These are phyloP conservation scores for Prinsepia uniflora DNA, from an alignment of 306 rosid species.

Conservation along the genomic window DNA sequence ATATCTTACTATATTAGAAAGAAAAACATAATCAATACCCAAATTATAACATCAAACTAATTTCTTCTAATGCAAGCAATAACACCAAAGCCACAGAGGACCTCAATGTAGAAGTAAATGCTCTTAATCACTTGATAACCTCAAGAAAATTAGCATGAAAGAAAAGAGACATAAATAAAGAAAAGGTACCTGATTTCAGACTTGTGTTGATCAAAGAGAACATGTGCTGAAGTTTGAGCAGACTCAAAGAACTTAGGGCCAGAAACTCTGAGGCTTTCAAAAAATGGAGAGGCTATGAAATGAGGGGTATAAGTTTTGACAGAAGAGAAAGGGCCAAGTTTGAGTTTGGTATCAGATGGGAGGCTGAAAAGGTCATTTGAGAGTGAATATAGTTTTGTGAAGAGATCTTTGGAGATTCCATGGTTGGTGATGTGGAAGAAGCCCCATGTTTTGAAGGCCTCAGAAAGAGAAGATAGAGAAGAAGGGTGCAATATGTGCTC, in stretches of 20 bases:
- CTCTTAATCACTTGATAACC: neutral
- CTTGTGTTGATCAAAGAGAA: constrained; percentile 47
- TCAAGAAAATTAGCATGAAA: neutral
- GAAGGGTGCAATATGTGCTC: constrained; percentile 48
- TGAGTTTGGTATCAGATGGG: constrained; percentile 75
- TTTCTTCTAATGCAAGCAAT: too few relatives aligned
- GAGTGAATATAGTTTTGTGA: constrained; percentile 44
- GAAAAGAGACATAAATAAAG: neutral
- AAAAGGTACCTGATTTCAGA: constrained; percentile 58
- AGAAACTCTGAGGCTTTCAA: constrained; percentile 78
- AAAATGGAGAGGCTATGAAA: constrained; percentile 97
- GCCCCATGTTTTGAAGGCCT: constrained; percentile 85
- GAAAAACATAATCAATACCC: too few relatives aligned
- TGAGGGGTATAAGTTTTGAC: constrained; percentile 77
- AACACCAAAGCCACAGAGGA: too few relatives aligned
- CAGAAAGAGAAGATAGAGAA: constrained; percentile 54
- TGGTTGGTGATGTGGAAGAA: constrained; percentile 88
- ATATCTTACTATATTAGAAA: too few relatives aligned
- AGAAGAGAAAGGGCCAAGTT: constrained; percentile 84
- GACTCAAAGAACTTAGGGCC: constrained; percentile 73
- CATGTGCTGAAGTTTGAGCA: constrained; percentile 65
- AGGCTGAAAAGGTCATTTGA: constrained; percentile 58
- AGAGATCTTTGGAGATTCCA: constrained; percentile 78
- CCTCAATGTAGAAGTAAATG: neutral
- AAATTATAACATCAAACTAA: too few relatives aligned